Base-by-base conservation (phyloP, 2,329 filamentous ascomycete species). In the Chrysoporthe puriensis region DNA sequence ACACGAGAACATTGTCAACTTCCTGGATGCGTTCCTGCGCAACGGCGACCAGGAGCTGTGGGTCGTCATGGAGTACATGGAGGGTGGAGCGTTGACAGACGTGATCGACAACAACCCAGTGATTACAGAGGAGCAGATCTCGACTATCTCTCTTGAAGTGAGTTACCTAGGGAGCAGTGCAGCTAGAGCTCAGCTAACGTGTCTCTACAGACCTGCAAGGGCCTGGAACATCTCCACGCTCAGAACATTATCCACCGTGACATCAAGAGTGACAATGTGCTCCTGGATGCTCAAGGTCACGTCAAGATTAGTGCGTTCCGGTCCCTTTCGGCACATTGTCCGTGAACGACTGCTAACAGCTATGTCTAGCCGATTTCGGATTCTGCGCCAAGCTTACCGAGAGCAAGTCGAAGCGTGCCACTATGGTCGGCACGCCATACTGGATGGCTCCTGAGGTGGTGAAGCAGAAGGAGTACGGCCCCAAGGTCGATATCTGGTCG, bases 21-120 rank as follows among this genome's bases (percentile, higher is more conserved):
- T 97, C 82, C 83, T 99, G 44, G 96, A 99, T 74, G 94, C 95
- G 3, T 99, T 98, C 84, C 82, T 99, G 76, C 92, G 96, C 75
- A 97, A 97, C 79, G 95, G 96, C 79, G 94, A 92, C 75, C 88
- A 92, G 65, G 96, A 99, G 79, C 86, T 99, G n/a, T 99, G 96
- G 96, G 94, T 99, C 13, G 95, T 99, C 63, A 97, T 99, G 96
- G 96, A 99, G 82, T 99, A 94, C 76, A 99, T 99, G 96, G 96
- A 99, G 81, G 96, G 96, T 74, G 96, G 96, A 81, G 93, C 96
- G 70, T 83, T 99, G 78, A 99, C 96, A 1, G 96, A 99, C 83
- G 94, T 99, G 69, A 99, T 99, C 80, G 96, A 99, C 80, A 97
- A 98, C 82, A 99, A 98, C 79, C 88, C 91, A 2, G 89, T 90